These are phyloP conservation scores for Lithospermum erythrorhizon DNA, from an alignment of 257 asterid genomes.

Conservation along the genomic window DNA sequence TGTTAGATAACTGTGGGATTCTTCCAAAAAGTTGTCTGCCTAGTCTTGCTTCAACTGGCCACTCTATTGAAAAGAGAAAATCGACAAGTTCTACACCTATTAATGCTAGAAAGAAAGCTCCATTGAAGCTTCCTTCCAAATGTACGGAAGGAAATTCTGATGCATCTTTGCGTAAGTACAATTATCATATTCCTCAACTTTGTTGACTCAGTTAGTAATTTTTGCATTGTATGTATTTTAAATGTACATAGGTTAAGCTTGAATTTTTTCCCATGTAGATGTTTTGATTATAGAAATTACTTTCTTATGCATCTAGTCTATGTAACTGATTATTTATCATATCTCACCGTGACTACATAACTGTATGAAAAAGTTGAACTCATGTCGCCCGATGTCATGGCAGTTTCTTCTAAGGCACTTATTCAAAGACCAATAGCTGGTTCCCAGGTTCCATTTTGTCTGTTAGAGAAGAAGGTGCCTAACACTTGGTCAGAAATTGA, in stretches of 20 bases:
- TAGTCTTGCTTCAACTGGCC: slow-evolving; percentile 65
- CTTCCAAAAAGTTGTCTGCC: slow-evolving; percentile 52
- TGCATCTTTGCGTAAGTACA: slow-evolving; percentile 44
- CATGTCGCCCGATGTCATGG: neutral
- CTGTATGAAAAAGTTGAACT: too few species aligned
- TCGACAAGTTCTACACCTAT: slow-evolving; percentile 28
- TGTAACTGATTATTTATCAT: too few species aligned
- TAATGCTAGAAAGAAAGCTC: slow-evolving; percentile 35
- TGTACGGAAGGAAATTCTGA: slow-evolving; percentile 41
- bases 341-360: too few species aligned
- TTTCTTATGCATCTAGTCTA: slow-evolving; percentile 1
- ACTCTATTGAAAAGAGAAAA: slow-evolving; percentile 39
- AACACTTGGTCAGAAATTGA: slow-evolving; percentile 69
- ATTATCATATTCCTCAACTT: neutral
- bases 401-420: slow-evolving; percentile 54
- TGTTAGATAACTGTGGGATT: slow-evolving; percentile 46
- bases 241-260: neutral
- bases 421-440: slow-evolving; percentile 83
- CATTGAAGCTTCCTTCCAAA: slow-evolving; percentile 52
- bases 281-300: neutral
- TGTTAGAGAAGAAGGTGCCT: slow-evolving; percentile 52
- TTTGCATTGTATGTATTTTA: too few species aligned
- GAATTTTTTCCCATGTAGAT: neutral
- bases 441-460: slow-evolving; percentile 55
- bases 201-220: neutral